Base-by-base conservation (phyloP, 805 yeast genomes). In the Hanseniaspora valbyensis region DNA sequence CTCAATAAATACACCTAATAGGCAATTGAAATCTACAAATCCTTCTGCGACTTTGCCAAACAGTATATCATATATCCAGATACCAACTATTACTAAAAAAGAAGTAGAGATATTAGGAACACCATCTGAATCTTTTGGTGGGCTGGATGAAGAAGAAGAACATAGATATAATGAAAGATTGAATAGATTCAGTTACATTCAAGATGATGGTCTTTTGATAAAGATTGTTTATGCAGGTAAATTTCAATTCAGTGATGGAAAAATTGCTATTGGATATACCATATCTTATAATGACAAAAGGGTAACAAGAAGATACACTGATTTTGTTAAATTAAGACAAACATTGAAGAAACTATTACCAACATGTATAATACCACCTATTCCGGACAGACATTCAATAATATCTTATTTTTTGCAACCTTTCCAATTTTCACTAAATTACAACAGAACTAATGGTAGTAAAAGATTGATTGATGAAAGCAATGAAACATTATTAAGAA, bases 221-320 rank as follows among this genome's bases (percentile, higher is more conserved):
- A 59, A 70, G 45, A 87, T 90, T 33, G 67, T 74, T 0, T 95
- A 86, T 56, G 96, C 96, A 0, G 86, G 87, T 4, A 88, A 85
- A 61, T 82, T 85, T 49, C 81, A 76, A 53, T 96, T 90, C 58
- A 87, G 89, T 10, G 76, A 77, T 58, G 73, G 79, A 33, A 74
- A 84, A 55, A 78, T 88, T 2, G 90, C 81, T 57, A 79, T 90
- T 24, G 86, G 88, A 0, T 90, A 92, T 62, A 81, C 95, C 2
- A 84, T 90, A 54, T 73, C 75, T 54, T 68, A 77, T 42, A 68
- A 80, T n/a, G 81, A 71, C 7, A 59, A 57, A 26, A 69, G 77
- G 29, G 89, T 87, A 4, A 77, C 89, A 43, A 71, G 98, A 58
- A 72, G 97, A 41, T 92, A 92, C 63, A 83, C 95, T 30, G 98